Evolutionary conservation across 306 rosid species (phyloP), one percentile per base, ranked within the genome.

Genomic region (Hippophae rhamnoides): DNA sequence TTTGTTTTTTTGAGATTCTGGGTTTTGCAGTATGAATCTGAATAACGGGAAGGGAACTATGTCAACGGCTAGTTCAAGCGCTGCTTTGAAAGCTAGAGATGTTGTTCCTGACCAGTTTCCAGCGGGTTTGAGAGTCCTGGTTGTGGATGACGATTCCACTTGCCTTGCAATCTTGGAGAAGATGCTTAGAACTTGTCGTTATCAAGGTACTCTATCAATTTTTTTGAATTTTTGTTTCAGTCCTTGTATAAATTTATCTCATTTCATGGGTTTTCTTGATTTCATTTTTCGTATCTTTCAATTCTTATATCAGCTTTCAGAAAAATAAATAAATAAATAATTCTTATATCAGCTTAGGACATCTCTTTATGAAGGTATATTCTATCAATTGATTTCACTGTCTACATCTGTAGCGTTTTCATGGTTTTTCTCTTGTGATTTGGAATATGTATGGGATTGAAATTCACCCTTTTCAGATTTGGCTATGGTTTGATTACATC

Each of bases 131-230:
- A 83, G 99, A 42, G 99, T 93, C 25, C 77, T 93, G 7, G 94
- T 93, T 13, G 99, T 93, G 5, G 99, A 93, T 45, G 99, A 93
- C 81, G 99, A 93, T 81, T 94, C 94, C 41, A 93, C 99, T 25
- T 93, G 99, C 42, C 95, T 93, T 54, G 82, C 82, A 86, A 88
- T 93, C 80, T 84, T 93, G 31, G 97, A 93, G 82, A 93, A 64
- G 95, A 93, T 93, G 99, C 85, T 93, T 10, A 79, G 85, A 23
- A 77, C 84, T 18, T 93, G 99, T 65, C 86, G 73, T 71, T 93
- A 93, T 27, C 85, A 88, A 67, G 99, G 99, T 92, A 67, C 47
- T 43, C 3, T 41, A 43, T 55, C 45, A 23, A 48, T 62, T 48
- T 25, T 52, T 6, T 72, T 18, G 23, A 18, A 54, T 53, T 40